These are phyloP conservation scores for Aspergillus leporis DNA, from an alignment of 495 filamentous ascomycete species.

Conservation along the genomic window DNA sequence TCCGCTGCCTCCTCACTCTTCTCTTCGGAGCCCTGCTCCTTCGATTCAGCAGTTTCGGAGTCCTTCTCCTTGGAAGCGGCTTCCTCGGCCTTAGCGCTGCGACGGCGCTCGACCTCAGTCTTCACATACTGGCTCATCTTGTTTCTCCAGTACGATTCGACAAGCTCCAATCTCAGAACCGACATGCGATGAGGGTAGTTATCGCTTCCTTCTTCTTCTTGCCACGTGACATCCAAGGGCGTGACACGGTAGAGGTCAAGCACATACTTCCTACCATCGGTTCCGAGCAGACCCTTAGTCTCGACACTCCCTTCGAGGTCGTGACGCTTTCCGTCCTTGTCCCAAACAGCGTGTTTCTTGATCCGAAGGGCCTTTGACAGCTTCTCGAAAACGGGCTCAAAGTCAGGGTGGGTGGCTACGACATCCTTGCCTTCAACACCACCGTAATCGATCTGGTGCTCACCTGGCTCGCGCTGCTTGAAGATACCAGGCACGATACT, in stretches of 20 bases:
- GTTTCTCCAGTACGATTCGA: conserved; percentile 77
- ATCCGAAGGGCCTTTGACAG: conserved; percentile 82
- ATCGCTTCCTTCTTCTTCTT: conserved; percentile 68
- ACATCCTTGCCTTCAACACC: conserved; percentile 97
- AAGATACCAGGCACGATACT: conserved; percentile 99
- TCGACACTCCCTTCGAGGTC: conserved; percentile 95
- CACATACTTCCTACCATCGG: conserved; percentile 95
- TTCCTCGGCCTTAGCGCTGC: conserved; percentile 41
- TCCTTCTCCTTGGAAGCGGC: conserved; percentile 46
- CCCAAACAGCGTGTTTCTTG: conserved; percentile 97
- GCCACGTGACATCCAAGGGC: conserved; percentile 86
- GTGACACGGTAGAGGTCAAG: conserved; percentile 95
- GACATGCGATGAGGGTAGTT: conserved; percentile 95
- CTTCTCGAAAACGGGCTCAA: conserved; percentile 83
- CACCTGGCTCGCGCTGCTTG: conserved; percentile 94
- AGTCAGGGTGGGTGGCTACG: conserved; percentile 83
- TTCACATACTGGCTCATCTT: conserved; percentile 88
- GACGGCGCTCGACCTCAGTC: conserved; percentile 65
- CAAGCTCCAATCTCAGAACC: conserved; percentile 82
- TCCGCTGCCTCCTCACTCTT: conserved; percentile 39
- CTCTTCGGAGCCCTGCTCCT: conserved; percentile 30
- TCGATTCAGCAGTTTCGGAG: conserved; percentile 27
- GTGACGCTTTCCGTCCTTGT: conserved; percentile 88
- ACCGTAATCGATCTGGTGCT: conserved; percentile 98
- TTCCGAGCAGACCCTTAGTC: conserved; percentile 96